A percentile compares a stretch with the other conserved stretches of the same genome.
These are phyloP conservation scores for Triglochin maritima DNA, from an alignment of 106 monocot species.

Conservation along the genomic window DNA sequence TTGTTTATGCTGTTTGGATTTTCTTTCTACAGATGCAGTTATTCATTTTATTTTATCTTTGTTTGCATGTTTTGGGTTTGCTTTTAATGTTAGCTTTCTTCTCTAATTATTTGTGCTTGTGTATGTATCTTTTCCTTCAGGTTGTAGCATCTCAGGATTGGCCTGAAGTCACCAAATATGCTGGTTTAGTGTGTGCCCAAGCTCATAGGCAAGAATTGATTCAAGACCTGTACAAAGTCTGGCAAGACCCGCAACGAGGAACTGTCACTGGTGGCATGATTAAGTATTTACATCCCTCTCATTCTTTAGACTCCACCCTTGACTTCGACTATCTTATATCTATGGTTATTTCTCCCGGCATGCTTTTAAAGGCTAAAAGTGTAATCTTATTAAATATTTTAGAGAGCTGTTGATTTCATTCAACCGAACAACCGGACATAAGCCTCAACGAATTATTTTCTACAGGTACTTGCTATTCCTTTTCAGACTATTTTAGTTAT, in stretches of 20 bases:
- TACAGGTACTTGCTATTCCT: conserved; percentile 47
- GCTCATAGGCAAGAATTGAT: conserved; percentile 93
- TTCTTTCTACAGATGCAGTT: too few relatives aligned
- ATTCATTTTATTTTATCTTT: neutral
- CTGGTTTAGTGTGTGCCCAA: conserved; percentile 81
- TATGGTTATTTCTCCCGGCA: neutral
- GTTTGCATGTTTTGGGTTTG: neutral
- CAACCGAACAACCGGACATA: conserved; percentile 62
- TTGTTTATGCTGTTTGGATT: neutral
- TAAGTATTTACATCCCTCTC: conserved; percentile 23
- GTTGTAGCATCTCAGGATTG: conserved; percentile 99
- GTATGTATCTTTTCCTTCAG: conserved; percentile 11
- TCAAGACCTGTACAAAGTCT: conserved; percentile 72
- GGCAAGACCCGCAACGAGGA: conserved; percentile 60
- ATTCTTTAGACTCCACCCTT: neutral
- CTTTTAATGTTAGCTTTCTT: neutral
- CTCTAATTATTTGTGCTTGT: neutral
- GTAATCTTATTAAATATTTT: conserved; percentile 1
- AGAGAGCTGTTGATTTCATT: conserved; percentile 95
- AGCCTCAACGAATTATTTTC: conserved; percentile 90
- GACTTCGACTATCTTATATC: neutral
- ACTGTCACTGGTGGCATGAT: conserved; percentile 89
- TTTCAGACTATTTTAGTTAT: too few relatives aligned
- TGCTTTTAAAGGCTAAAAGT: neutral
- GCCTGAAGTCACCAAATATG: conserved; percentile 98